Evolutionary conservation across 2,329 filamentous ascomycete species (phyloP).

Genomic region (Lecanosticta acicola): DNA sequence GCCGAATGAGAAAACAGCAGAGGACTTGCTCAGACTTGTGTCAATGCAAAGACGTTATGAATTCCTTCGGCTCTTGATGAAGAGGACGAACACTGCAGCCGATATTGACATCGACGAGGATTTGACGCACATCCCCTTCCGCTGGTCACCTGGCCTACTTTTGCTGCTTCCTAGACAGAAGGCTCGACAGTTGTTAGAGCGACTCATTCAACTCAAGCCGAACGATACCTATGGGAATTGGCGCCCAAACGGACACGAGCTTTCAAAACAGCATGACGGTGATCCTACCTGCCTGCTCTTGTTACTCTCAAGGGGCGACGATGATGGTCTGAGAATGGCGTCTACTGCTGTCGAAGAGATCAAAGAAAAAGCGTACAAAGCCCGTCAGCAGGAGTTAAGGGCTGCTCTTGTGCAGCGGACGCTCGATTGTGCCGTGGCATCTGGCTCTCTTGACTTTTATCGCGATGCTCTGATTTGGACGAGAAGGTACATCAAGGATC

Average conservation of each 20-base stretch:
- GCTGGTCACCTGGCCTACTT: constrained; percentile 7
- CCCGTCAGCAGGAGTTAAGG: constrained; percentile 28
- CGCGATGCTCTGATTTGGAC: constrained; percentile 33
- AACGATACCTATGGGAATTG: not conserved
- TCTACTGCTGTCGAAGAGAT: constrained; percentile 16
- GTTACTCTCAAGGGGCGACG: constrained; percentile 6
- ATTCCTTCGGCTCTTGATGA: constrained; percentile 8
- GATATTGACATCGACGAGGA: constrained; percentile 13
- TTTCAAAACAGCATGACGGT: not conserved
- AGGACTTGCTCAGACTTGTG: not conserved
- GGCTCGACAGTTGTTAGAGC: constrained; percentile 8
- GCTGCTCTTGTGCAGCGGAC: constrained; percentile 28
- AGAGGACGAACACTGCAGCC: constrained; percentile 2
- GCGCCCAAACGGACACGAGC: not conserved
- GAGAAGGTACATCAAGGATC: constrained; percentile 34
- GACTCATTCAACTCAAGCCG: constrained; percentile 7
- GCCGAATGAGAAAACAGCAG: not conserved
- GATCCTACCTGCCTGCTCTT: constrained; percentile 12
- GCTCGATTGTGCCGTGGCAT: constrained; percentile 30
- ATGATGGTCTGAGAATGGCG: constrained; percentile 7
- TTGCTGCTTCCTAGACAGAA: constrained; percentile 3
- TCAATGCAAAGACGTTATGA: not conserved
- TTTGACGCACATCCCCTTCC: constrained; percentile 4
- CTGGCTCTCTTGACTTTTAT: constrained; percentile 30
- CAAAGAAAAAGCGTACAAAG: constrained; percentile 22